These are phyloP conservation scores for Akanthomyces lecanii DNA, from an alignment of 2,329 filamentous ascomycete genomes.

Conservation along the genomic window DNA sequence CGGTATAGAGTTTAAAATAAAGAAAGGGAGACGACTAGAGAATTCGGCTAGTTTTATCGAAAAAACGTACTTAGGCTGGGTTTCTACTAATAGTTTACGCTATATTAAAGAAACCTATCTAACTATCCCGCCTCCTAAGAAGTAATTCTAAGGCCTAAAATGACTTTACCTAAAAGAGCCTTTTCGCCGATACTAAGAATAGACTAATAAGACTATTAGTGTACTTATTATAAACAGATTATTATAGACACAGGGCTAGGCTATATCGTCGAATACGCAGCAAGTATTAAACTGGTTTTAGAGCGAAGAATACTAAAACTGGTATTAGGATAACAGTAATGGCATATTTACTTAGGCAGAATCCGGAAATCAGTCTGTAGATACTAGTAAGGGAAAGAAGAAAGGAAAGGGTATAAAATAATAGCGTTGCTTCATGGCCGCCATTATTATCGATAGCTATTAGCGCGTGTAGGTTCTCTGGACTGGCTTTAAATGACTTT, in stretches of 20 bases:
- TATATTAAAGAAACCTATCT: conserved; percentile 22
- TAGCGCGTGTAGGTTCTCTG: neutral
- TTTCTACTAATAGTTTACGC: conserved; percentile 21
- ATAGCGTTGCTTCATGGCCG: neutral
- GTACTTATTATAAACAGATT: neutral
- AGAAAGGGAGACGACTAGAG: conserved; percentile 17
- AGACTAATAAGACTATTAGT: conserved; percentile 23
- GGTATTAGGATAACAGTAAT: neutral
- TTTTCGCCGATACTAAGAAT: conserved; percentile 27
- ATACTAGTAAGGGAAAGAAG: neutral
- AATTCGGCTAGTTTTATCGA: conserved; percentile 20
- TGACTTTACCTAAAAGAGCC: conserved; percentile 24
- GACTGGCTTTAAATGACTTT: neutral
- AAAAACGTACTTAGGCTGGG: conserved; percentile 20
- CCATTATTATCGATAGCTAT: neutral
- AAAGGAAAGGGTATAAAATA: neutral
- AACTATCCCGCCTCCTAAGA: conserved; percentile 24
- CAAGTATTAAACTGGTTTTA: neutral
- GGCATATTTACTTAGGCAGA: neutral
- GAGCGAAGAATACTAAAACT: neutral
- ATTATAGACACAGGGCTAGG: neutral
- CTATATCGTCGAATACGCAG: neutral
- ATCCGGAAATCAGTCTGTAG: neutral
- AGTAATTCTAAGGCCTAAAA: conserved; percentile 27
- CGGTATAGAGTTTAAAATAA: no score